These are phyloP conservation scores for Candida dubliniensis DNA, from an alignment of 1,139 yeast species.

Conservation along the genomic window DNA sequence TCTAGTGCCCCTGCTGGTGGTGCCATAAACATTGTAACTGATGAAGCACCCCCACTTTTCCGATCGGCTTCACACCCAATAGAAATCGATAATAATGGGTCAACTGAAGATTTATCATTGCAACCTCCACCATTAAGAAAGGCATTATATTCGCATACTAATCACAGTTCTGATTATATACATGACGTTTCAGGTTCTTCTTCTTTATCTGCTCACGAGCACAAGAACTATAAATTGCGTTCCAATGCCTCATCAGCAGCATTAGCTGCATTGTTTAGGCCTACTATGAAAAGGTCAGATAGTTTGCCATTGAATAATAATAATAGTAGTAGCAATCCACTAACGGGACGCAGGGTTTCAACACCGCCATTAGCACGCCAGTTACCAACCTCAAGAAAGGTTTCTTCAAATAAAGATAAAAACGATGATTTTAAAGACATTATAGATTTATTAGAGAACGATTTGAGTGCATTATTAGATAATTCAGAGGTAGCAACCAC, in stretches of 20 bases:
- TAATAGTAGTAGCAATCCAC: constrained; percentile 1
- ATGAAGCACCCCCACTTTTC: neutral
- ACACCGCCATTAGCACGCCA: constrained; percentile 3
- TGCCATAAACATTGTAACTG: neutral
- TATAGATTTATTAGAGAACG: constrained; percentile 42
- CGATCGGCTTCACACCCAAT: neutral
- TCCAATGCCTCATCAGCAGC: constrained; percentile 66
- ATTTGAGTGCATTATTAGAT: constrained; percentile 26
- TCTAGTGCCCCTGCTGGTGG: too few species aligned
- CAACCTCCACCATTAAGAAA: constrained; percentile 1
- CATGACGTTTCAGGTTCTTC: constrained; percentile 13
- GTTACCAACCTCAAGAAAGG: neutral
- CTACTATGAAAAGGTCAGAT: constrained; percentile 36
- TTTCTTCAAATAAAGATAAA: neutral
- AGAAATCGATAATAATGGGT: too few species aligned
- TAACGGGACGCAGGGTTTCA: neutral
- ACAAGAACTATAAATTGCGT: constrained; percentile 26
- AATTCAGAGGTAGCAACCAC: constrained; percentile 49
- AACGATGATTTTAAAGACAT: constrained; percentile 45
- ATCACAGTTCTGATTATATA: constrained; percentile 26
- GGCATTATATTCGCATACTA: constrained; percentile 14
- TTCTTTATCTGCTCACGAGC: constrained; percentile 2
- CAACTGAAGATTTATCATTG: too few species aligned
- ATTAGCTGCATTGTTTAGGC: constrained; percentile 55
- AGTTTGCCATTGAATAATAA: constrained; percentile 31